Percentiles rank a stretch among this genome's conserved stretches.
Conservation (phyloP, 2,329 filamentous ascomycete genomes). For the Fusarium longipes region DNA sequence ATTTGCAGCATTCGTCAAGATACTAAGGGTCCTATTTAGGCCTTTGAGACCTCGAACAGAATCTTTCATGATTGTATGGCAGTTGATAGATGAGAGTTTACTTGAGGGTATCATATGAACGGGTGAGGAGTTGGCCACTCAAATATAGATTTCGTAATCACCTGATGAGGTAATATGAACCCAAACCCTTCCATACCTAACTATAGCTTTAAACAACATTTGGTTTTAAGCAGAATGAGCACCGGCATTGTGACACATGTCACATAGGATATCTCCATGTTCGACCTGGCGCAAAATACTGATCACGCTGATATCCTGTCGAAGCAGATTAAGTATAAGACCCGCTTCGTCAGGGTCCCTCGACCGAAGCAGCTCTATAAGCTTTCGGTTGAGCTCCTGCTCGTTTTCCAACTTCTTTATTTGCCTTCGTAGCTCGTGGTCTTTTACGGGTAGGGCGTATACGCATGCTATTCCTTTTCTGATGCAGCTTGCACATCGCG, state of each 20-base stretch:
- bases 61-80: neutral
- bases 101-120: neutral
- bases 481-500: neutral
- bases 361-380: neutral
- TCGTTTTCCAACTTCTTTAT: neutral
- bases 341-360: neutral
- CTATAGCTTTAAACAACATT: too few species aligned
- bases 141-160: neutral
- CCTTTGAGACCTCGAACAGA: neutral
- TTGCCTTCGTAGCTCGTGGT: neutral
- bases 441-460: neutral
- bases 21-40: slow-evolving; percentile 5
- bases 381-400: neutral
- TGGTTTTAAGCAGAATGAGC: neutral
- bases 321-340: slow-evolving; percentile 9
- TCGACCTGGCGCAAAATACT: slow-evolving; percentile 15
- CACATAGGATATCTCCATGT: slow-evolving; percentile 20
- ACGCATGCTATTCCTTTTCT: neutral
- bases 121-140: neutral
- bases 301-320: neutral
- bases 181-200: neutral
- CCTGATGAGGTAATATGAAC: neutral
- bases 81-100: neutral
- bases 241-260: neutral
- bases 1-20: slow-evolving; percentile 9